Evolutionary conservation across 164 flowering plant species (phyloP).

Genomic region (Aristolochia californica): DNA sequence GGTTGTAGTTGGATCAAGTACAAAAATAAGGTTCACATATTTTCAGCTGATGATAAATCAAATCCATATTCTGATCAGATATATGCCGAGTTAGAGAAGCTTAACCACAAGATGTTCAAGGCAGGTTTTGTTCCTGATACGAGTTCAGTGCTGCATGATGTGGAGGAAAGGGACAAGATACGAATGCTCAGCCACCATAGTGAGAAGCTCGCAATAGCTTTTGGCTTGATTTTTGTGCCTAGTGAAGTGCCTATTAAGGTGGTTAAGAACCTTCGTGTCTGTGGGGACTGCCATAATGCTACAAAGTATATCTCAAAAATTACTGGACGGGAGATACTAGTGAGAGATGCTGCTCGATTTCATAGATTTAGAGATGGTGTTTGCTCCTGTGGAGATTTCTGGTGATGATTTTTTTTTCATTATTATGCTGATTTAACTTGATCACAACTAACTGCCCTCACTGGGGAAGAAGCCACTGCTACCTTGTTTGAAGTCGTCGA

Average conservation of each 20-base stretch:
- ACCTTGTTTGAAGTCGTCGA: no score
- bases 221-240: slow-evolving; percentile 20
- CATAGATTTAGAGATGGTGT: slow-evolving; percentile 70
- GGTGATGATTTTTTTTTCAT: slow-evolving; percentile 32
- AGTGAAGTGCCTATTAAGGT: slow-evolving; percentile 16
- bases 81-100: slow-evolving; percentile 31
- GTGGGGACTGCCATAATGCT: slow-evolving; percentile 81
- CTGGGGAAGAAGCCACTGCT: no score
- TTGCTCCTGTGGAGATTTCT: slow-evolving; percentile 89
- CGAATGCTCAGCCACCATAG: slow-evolving; percentile 23
- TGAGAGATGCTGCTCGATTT: slow-evolving; percentile 36
- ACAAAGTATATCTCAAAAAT: slow-evolving; percentile 38
- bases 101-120: slow-evolving; percentile 10
- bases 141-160: slow-evolving; percentile 19
- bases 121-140: slow-evolving; percentile 19
- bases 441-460: no score
- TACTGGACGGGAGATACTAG: slow-evolving; percentile 13
- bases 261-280: slow-evolving; percentile 17
- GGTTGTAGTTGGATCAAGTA: slow-evolving; percentile 91
- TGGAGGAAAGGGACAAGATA: slow-evolving; percentile 17
- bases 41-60: slow-evolving; percentile 73
- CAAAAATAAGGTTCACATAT: slow-evolving; percentile 53
- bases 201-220: slow-evolving; percentile 23
- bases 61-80: slow-evolving; percentile 49
- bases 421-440: no score